Evolutionary conservation across 1,284 basidiomycete genomes (phyloP), one percentile per base, ranked within the genome.

Genomic region (Ganoderma lucidum): DNA sequence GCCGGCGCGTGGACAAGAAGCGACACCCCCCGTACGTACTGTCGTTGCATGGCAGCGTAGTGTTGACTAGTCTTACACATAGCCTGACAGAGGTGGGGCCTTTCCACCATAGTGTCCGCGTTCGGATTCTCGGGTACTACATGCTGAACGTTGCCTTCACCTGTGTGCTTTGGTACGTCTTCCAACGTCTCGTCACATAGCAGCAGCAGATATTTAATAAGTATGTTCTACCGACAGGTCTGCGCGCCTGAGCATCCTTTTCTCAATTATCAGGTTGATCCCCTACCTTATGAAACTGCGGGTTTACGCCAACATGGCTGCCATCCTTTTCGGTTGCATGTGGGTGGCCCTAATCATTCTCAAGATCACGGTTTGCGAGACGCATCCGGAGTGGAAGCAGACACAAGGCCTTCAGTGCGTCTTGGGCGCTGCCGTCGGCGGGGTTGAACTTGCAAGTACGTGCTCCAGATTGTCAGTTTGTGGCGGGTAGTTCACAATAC

Each of bases 221-320:
- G 28, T 19, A 4, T n/a, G 28, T 6, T 35, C 44, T 5, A 32
- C 28, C 28, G 30, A 35, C 61, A 80, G 78, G 79, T 68, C 75
- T 12, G 70, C 76, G 6, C 78, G 79, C 62, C 73, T 79, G 73
- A 78, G 77, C 74, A 75, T 79, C n/a, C 70, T 80, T 10, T 74
- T 71, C 58, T 76, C 79, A 3, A 73, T 78, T 30, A 75, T 79
- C 37, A 70, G 78, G 41, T 73, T 80, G 45, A 79, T 77, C 14
- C 78, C 79, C 2, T 59, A 62, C 41, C 64, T 77, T 15, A 74
- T 78, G 73, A 64, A 51, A 15, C 61, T 78, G 55, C 71, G 75
- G 35, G 45, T 62, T 17, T 69, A 73, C 44, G 63, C 78, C 15
- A 67, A 75, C 61, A 58, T 64, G 28, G 70, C 62, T 35, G 73